Evolutionary conservation across 1,139 yeast species (phyloP).

Genomic region (Lodderomyces jiufengensis): DNA sequence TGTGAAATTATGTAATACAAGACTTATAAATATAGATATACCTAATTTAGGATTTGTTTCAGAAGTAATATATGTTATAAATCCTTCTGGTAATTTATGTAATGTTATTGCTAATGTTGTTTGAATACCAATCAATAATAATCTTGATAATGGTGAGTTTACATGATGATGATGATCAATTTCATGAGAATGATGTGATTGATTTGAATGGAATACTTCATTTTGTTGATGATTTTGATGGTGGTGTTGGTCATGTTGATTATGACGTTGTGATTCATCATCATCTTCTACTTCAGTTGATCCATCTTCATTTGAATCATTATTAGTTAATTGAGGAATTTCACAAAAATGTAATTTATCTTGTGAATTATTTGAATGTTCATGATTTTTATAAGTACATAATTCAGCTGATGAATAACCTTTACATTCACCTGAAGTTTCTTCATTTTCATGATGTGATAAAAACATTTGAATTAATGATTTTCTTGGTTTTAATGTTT

Average conservation of each 20-base stretch:
- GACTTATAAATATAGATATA: conserved; percentile 72
- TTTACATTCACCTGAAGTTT: conserved; percentile 47
- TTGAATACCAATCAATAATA: conserved; percentile 83
- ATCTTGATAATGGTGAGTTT: conserved; percentile 69
- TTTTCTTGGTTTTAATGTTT: conserved; percentile 14
- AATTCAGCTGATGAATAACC: conserved; percentile 50
- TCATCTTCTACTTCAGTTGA: conserved; percentile 1
- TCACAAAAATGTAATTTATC: conserved; percentile 36
- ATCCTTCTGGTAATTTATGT: conserved; percentile 95
- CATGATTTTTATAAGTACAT: conserved; percentile 18
- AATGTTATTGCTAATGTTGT: conserved; percentile 84
- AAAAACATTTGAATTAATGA: conserved; percentile 27
- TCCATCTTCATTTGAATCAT: not conserved
- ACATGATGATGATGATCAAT: conserved; percentile 75
- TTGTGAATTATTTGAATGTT: conserved; percentile 6
- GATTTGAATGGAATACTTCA: conserved; percentile 6
- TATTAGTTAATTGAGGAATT: conserved; percentile 21
- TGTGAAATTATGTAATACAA: conserved; percentile 86
- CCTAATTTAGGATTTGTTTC: conserved; percentile 75
- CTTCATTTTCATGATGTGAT: conserved; percentile 5
- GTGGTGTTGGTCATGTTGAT: conserved; percentile 3
- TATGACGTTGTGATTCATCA: not conserved
- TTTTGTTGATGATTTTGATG: not conserved
- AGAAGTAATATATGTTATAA: conserved; percentile 77
- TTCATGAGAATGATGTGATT: conserved; percentile 18